A percentile compares a stretch with the other conserved stretches of the same genome.
Conservation (phyloP, 257 asterid species). For the Nicotiana otophora region DNA sequence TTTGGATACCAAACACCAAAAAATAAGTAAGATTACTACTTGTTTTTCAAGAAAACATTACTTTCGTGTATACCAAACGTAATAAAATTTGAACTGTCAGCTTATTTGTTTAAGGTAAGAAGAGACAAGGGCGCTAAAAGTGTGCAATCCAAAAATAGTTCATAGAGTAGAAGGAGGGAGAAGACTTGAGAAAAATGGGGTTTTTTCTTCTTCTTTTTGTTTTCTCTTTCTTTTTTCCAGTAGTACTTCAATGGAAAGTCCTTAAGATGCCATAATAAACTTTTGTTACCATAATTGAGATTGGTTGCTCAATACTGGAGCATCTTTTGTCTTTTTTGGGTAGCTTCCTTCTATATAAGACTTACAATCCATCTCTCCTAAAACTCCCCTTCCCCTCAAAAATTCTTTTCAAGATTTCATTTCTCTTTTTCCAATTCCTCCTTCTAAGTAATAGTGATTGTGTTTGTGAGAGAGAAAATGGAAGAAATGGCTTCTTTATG, state of each 20-base stretch:
- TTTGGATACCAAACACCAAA: no score
- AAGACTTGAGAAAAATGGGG: background rate
- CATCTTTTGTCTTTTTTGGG: constrained; percentile 23
- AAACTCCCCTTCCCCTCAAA: constrained; percentile 28
- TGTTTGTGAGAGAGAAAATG: constrained; percentile 21
- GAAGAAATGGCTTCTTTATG: constrained; percentile 57
- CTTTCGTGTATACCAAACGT: no score
- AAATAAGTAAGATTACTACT: no score
- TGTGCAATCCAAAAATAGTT: background rate
- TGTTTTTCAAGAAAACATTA: no score
- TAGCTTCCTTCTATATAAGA: constrained; percentile 40
- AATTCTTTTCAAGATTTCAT: constrained; percentile 13
- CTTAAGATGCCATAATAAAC: constrained; percentile 34
- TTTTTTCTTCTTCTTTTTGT: background rate
- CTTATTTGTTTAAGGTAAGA: background rate
- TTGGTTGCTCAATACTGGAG: constrained; percentile 19
- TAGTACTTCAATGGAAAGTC: constrained; percentile 23
- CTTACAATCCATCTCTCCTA: constrained; percentile 19
- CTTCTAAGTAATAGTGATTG: background rate
- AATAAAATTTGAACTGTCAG: background rate
- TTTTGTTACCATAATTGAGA: constrained; percentile 23
- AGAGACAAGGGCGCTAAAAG: background rate
- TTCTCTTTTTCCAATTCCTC: background rate
- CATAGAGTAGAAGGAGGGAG: background rate
- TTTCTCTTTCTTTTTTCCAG: background rate